Base-by-base conservation (phyloP, 2,329 filamentous ascomycete species). In the Xylaria sp. region DNA sequence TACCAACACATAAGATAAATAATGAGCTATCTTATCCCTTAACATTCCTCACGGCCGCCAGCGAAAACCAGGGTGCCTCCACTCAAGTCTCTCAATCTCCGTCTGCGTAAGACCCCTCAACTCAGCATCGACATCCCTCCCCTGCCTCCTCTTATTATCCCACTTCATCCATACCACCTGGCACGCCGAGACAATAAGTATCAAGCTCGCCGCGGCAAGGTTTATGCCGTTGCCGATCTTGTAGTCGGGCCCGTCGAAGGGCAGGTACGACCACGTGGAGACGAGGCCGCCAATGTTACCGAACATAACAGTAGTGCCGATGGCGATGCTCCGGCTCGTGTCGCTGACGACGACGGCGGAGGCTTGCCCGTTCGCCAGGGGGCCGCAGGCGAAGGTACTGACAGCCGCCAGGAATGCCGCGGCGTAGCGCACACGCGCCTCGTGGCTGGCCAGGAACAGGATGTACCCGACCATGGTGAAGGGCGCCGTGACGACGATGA, bases 321-420 rank as follows among this genome's bases (percentile, higher is more conserved):
- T 91, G 3, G 89, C 90, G 0, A 89, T 86, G 10, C 88, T 88
- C 15, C 91, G 85, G 0, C 91, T 89, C 0, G 91, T 92, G 73
- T 93, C 91, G 3, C 88, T 89, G 8, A 92, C 86, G 0, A 93
- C 90, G 72, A 93, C 93, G 7, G 90, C 91, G 0, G 90, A 88
- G 0, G 87, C 88, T 65, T 92, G 86, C 0, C 90, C 90, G 71
- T 91, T 92, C 73, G 86, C 87, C 13, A 93, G 84, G 0, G 90
- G 85, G 0, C 90, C 91, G 55, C 89, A 86, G 2, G 86, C 80
- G 74, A 92, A 93, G 4, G 88, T 87, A 0, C 89, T 90, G 8
- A 84, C 83, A 1, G 90, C 87, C 64, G 92, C 89, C 65, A 93
- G 78, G 79, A 93, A 94, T 0, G 90, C 91, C 0, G 90, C 91